phyloP scores from a whole-genome alignment of 2,329 filamentous ascomycete species.

The Aspergillus thermomutatus region DNA sequence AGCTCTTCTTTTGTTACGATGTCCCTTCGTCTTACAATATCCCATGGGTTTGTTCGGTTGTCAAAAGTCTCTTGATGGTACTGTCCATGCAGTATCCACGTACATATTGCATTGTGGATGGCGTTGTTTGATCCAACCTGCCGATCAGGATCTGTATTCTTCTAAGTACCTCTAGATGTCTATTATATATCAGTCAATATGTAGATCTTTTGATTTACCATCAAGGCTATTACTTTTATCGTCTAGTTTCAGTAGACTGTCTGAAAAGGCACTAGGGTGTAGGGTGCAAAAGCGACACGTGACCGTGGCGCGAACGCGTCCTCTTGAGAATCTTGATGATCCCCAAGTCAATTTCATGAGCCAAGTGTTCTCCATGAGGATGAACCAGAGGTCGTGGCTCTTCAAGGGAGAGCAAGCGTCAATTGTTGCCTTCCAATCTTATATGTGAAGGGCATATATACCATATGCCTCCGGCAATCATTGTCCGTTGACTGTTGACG shows the following conservation, averaged over 20 bases:
- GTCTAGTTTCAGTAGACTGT: neutral
- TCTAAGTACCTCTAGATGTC: neutral
- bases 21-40: conserved; percentile 19
- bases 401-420: neutral
- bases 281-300: conserved; percentile 19
- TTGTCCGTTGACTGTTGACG: neutral
- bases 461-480: neutral
- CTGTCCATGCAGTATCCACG: conserved; percentile 16
- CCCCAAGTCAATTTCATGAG: neutral
- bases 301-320: conserved; percentile 34
- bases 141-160: neutral
- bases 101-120: conserved; percentile 21
- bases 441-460: neutral
- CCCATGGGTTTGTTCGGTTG: conserved; percentile 20
- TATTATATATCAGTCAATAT: neutral
- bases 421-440: neutral
- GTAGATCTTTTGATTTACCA: neutral
- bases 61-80: conserved; percentile 15
- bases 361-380: neutral
- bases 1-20: conserved; percentile 13
- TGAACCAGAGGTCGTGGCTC: too few relatives aligned
- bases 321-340: neutral
- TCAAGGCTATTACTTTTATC: neutral
- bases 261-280: neutral
- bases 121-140: conserved; percentile 10